phyloP scores from a whole-genome alignment of 768 basidiomycete species.

The Saitozyma podzolica region DNA sequence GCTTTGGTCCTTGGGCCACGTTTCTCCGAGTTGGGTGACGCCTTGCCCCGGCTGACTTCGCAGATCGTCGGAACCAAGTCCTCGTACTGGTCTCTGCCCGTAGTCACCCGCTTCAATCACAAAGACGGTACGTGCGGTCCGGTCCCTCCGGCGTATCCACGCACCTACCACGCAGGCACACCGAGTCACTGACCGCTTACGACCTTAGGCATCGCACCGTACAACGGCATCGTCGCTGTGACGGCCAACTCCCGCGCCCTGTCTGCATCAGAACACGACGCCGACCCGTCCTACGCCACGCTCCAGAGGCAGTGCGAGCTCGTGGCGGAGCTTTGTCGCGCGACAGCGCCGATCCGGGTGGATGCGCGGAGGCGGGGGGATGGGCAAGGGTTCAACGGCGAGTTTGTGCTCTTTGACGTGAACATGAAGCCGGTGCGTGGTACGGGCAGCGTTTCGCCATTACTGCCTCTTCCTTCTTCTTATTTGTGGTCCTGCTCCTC shows the following conservation, averaged over 20 bases:
- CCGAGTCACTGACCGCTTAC: background rate
- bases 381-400: conserved; percentile 2
- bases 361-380: conserved; percentile 28
- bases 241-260: conserved; percentile 36
- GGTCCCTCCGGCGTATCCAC: background rate
- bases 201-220: conserved; percentile 38
- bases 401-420: conserved; percentile 42
- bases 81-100: conserved; percentile 38
- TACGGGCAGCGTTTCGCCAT: too few species aligned
- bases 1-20: too few species aligned
- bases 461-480: too few species aligned
- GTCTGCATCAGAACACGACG: conserved; percentile 20
- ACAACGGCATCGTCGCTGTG: conserved; percentile 43
- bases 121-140: conserved; percentile 19
- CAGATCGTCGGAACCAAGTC: conserved; percentile 28
- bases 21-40: background rate
- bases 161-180: background rate
- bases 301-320: conserved; percentile 24
- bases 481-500: too few species aligned
- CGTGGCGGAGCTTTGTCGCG: conserved; percentile 21
- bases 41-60: background rate
- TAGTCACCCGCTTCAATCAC: conserved; percentile 41
- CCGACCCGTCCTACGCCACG: conserved; percentile 22
- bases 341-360: conserved; percentile 29
- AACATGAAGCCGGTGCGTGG: conserved; percentile 49